A percentile compares a stretch with the other conserved stretches of the same genome.
Evolutionary conservation across 2,329 filamentous ascomycete genomes (phyloP).

Genomic region (Calonectria multiphialidica): DNA sequence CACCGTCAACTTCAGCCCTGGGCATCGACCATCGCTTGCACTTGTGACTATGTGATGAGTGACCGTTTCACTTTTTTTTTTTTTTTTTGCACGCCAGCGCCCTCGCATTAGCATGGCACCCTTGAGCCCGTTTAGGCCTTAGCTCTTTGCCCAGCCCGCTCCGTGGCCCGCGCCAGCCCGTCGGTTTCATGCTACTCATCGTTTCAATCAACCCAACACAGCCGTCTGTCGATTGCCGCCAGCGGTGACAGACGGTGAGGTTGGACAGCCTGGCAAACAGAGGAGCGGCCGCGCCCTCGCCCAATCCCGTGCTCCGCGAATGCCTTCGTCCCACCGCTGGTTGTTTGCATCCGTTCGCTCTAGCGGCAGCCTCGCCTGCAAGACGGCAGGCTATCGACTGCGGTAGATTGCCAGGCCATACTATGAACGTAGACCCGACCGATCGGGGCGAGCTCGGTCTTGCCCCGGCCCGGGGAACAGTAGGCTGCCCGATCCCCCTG

Average conservation of each 20-base stretch:
- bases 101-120: conserved; percentile 33
- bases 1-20: conserved; percentile 20
- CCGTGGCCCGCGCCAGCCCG: conserved; percentile 32
- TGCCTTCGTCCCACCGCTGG: background rate
- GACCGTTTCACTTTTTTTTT: background rate
- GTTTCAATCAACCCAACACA: conserved; percentile 17
- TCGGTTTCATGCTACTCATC: conserved; percentile 35
- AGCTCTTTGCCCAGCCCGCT: conserved; percentile 26
- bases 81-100: conserved; percentile 4
- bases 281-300: background rate
- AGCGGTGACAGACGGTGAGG: conserved; percentile 10
- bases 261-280: background rate
- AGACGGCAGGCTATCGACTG: background rate
- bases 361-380: conserved; percentile 4
- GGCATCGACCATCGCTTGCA: conserved; percentile 1
- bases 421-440: background rate
- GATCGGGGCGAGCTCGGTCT: background rate
- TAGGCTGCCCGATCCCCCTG: background rate
- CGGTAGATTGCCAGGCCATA: background rate
- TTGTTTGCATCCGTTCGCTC: background rate
- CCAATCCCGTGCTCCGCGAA: background rate
- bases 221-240: conserved; percentile 9
- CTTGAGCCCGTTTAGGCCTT: conserved; percentile 22
- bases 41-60: conserved; percentile 14
- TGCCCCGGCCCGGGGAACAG: background rate